Percentiles rank a stretch among this genome's conserved stretches.
Evolutionary conservation across 2,329 filamentous ascomycete species (phyloP).

Genomic region (Trichoderma sp.): DNA sequence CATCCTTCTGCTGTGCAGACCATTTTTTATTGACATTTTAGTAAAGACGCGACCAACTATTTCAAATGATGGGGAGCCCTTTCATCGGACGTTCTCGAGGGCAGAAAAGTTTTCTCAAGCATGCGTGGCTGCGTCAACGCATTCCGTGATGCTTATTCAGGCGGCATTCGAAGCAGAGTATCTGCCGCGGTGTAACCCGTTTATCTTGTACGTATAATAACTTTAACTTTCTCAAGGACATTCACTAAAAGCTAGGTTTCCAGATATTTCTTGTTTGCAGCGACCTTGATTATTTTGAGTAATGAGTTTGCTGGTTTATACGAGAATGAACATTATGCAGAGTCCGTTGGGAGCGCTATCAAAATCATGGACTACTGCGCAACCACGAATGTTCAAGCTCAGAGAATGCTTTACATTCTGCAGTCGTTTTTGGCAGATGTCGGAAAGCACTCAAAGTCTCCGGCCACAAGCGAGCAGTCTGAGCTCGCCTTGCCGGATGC

Average conservation of each 20-base stretch:
- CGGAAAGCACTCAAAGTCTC: slow-evolving; percentile 20
- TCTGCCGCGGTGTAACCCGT: slow-evolving; percentile 57
- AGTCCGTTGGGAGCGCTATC: slow-evolving; percentile 50
- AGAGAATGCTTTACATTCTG: slow-evolving; percentile 55
- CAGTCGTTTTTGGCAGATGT: slow-evolving; percentile 47
- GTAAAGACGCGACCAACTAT: slow-evolving; percentile 43
- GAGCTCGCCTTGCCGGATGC: slow-evolving; percentile 7
- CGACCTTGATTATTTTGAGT: slow-evolving; percentile 57
- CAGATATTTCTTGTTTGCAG: slow-evolving; percentile 61
- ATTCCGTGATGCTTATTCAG: slow-evolving; percentile 54
- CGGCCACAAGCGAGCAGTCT: slow-evolving; percentile 1
- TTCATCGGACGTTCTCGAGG: slow-evolving; percentile 33
- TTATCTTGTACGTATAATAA: slow-evolving; percentile 54
- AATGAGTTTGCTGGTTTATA: slow-evolving; percentile 60
- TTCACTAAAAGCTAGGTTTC: neutral
- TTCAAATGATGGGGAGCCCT: neutral
- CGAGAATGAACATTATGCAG: slow-evolving; percentile 47
- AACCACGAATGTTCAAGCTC: slow-evolving; percentile 53
- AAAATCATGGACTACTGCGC: slow-evolving; percentile 55
- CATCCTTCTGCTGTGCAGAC: slow-evolving; percentile 64
- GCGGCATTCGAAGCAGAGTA: slow-evolving; percentile 49
- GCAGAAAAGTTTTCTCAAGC: slow-evolving; percentile 55
- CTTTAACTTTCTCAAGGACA: neutral
- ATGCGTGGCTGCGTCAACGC: slow-evolving; percentile 55
- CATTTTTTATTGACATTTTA: slow-evolving; percentile 65